These are phyloP conservation scores for Daedalea quercina DNA, from an alignment of 768 basidiomycete species.

Conservation along the genomic window DNA sequence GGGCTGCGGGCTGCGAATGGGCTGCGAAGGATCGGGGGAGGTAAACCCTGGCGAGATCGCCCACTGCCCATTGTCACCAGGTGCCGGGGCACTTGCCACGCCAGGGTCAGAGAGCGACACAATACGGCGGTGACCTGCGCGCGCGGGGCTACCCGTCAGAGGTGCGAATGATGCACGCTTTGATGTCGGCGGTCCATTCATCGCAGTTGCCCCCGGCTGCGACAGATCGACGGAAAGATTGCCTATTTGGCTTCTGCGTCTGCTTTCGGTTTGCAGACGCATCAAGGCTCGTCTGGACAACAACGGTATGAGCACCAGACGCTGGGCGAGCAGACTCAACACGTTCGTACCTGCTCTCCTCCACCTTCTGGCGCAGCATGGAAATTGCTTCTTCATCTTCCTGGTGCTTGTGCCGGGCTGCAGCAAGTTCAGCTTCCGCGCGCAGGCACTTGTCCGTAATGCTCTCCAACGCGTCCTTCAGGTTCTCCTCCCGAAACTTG, in stretches of 20 bases:
- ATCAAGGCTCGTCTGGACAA: conserved; percentile 68
- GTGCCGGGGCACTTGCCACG: conserved; percentile 24
- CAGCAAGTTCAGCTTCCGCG: conserved; percentile 52
- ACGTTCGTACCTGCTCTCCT: conserved; percentile 68
- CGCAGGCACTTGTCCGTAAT: conserved; percentile 60
- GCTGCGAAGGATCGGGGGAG: conserved; percentile 6
- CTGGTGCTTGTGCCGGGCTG: conserved; percentile 30
- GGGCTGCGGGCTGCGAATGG: conserved; percentile 9
- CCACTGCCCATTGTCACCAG: conserved; percentile 21
- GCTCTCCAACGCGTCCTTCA: conserved; percentile 55
- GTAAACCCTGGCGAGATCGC: conserved; percentile 9
- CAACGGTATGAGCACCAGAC: neutral
- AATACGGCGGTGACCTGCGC: conserved; percentile 58
- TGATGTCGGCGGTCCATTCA: conserved; percentile 41
- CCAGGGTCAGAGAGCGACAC: conserved; percentile 68
- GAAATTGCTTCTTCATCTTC: conserved; percentile 77
- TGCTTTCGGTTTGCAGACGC: conserved; percentile 75
- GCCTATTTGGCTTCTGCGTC: conserved; percentile 49
- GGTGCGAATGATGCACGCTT: conserved; percentile 77
- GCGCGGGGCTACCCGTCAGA: conserved; percentile 48
- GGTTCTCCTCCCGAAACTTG: conserved; percentile 47
- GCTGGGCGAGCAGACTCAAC: neutral
- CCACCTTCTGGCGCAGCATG: conserved; percentile 75
- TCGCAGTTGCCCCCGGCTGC: conserved; percentile 35
- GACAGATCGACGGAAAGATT: conserved; percentile 47